These are phyloP conservation scores for Entomortierella chlamydospora DNA, from an alignment of 192 early-diverging fungal species.

Conservation along the genomic window DNA sequence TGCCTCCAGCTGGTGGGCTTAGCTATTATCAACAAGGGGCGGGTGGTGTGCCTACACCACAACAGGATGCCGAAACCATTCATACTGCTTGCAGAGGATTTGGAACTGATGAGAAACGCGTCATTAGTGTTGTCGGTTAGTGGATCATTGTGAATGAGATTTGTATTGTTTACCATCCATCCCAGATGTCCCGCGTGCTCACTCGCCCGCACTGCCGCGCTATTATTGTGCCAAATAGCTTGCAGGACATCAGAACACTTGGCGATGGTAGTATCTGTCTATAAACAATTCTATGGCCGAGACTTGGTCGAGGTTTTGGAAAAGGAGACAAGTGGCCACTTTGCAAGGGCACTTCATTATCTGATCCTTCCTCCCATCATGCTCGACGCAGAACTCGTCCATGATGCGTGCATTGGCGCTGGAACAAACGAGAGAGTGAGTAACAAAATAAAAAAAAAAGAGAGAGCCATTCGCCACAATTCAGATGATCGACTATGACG, in stretches of 20 bases:
- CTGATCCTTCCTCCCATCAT: conserved; percentile 35
- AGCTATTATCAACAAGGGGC: conserved; percentile 8
- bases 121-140: conserved; percentile 54
- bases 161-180: too few species aligned
- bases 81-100: conserved; percentile 43
- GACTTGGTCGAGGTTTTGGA: conserved; percentile 44
- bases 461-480: too few species aligned
- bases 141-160: not conserved
- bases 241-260: conserved; percentile 33
- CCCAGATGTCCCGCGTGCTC: too few species aligned
- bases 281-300: conserved; percentile 46
- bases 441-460: not conserved
- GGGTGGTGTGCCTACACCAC: conserved; percentile 36
- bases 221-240: conserved; percentile 8
- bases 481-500: too few species aligned
- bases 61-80: conserved; percentile 51
- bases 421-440: conserved; percentile 50
- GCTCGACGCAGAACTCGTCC: conserved; percentile 41
- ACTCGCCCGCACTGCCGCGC: too few species aligned
- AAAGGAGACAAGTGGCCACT: conserved; percentile 48
- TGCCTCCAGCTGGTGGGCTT: not conserved
- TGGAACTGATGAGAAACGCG: conserved; percentile 42
- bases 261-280: conserved; percentile 31
- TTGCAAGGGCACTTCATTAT: conserved; percentile 38
- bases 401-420: conserved; percentile 34